A percentile compares a stretch with the other conserved stretches of the same genome.
These are phyloP conservation scores for Chaetomiaceae sp. DNA, from an alignment of 2,329 filamentous ascomycete species.

Conservation along the genomic window DNA sequence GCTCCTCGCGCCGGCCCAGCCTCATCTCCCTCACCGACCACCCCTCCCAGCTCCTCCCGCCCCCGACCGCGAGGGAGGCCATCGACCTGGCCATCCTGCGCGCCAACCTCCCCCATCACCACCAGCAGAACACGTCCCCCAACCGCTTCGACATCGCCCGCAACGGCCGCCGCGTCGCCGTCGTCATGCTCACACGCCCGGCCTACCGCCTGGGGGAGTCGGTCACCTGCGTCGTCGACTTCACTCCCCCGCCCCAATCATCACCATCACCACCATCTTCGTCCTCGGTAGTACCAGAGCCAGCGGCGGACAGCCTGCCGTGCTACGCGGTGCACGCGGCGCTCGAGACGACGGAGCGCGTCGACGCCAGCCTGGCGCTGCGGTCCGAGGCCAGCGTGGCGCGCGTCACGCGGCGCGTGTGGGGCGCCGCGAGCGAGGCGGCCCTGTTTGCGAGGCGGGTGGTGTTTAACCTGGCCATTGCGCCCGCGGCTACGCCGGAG, in stretches of 20 bases:
- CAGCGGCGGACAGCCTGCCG: too few relatives aligned
- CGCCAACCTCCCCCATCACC: constrained; percentile 55
- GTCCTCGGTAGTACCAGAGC: too few relatives aligned
- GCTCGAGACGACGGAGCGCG: constrained; percentile 79
- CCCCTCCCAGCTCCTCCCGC: constrained; percentile 32
- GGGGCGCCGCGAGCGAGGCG: constrained; percentile 73
- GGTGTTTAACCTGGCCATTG: constrained; percentile 78
- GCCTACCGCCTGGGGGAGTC: constrained; percentile 86
- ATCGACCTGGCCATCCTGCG: constrained; percentile 88
- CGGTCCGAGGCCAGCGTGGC: constrained; percentile 80
- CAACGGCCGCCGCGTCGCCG: constrained; percentile 83
- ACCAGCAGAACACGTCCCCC: constrained; percentile 55
- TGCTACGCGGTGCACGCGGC: constrained; percentile 81
- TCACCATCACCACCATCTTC: too few relatives aligned
- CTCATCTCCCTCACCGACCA: constrained; percentile 23
- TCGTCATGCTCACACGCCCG: constrained; percentile 81
- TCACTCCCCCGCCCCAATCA: constrained; percentile 51
- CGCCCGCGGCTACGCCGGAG: constrained; percentile 75
- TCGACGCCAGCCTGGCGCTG: constrained; percentile 73
- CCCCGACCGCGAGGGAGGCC: constrained; percentile 66
- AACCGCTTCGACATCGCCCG: constrained; percentile 94
- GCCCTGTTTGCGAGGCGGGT: constrained; percentile 74
- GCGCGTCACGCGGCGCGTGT: constrained; percentile 75
- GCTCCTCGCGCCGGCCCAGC: constrained; percentile 48
- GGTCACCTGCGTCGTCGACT: constrained; percentile 78